Evolutionary conservation across 1,284 basidiomycete genomes (phyloP), one percentile per base, ranked within the genome.

Genomic region (Apiotrichum akiyoshidainum): DNA sequence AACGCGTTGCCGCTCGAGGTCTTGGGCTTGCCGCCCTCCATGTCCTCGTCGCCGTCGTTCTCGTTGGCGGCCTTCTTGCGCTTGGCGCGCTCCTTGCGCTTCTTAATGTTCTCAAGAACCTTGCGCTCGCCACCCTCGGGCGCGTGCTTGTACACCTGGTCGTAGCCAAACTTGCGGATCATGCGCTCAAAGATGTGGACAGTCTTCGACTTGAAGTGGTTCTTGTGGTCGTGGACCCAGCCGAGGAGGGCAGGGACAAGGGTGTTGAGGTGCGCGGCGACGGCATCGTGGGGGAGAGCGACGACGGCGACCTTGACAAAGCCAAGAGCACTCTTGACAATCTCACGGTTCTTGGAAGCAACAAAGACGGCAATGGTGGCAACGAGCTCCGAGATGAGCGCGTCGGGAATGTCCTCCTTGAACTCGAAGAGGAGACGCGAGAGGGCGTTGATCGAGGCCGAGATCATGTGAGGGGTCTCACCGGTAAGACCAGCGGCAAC

Each of bases 161-260:
- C 87, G 81, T 86, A 96, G 0, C 88, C 89, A 71, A 97, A 96
- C 62, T 93, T 85, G 61, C 95, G 83, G 63, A 99, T 83, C 83
- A 99, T 87, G 48, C 96, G 86, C 81, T 99, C 96, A 68, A 99
- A 92, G 60, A 99, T 93, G 78, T 98, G 94, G 47, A 92, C 85
- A 14, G 97, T 91, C 80, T 97, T 98, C 56, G 85, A 83, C 78
- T 99, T 99, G 85, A 99, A 99, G 76, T 98, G 95, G 73, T 99
- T 97, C 77, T 95, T 95, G 81, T 99, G 94, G 74, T 97, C 93
- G 71, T 95, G 90, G 8, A 91, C 91, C 92, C 95, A 96, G 56
- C 83, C 83, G 26, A 99, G 81, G 17, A 99, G 82, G 0, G 88
- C 89, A 0, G 92, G 90, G 0, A 99, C 90, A 14, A 98, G 82